These are phyloP conservation scores for Telfairia occidentalis DNA, from an alignment of 331 rosid species.

Conservation along the genomic window DNA sequence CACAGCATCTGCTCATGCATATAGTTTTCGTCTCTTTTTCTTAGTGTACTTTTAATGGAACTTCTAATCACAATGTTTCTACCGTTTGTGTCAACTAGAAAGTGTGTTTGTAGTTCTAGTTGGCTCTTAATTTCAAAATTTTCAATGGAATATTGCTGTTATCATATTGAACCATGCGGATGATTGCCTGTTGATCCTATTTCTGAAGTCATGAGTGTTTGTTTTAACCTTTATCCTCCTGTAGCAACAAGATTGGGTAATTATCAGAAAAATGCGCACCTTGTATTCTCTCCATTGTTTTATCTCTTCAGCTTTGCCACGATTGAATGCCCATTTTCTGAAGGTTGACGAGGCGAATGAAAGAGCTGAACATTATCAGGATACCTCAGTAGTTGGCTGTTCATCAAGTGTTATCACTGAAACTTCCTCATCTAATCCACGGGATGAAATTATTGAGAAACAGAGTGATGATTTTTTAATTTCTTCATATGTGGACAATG, in stretches of 20 bases:
- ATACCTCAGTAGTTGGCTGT: constrained; percentile 20
- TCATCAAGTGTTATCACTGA: constrained; percentile 18
- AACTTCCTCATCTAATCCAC: constrained; percentile 16
- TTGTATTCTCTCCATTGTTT: background rate
- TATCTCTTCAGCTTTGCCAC: background rate
- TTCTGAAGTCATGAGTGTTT: background rate
- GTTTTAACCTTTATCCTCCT: background rate
- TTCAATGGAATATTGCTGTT: background rate
- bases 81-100: background rate
- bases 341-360: constrained; percentile 17
- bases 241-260: background rate
- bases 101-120: background rate
- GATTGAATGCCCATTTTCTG: constrained; percentile 3
- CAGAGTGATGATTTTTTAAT: constrained; percentile 7
- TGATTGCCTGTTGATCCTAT: background rate
- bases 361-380: constrained; percentile 9
- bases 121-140: background rate
- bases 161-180: background rate
- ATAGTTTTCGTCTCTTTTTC: background rate
- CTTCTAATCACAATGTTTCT: background rate
- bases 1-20: background rate
- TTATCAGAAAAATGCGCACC: background rate
- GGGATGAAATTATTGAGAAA: background rate
- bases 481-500: background rate
- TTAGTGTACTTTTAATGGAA: background rate